Base-by-base conservation (phyloP, 2,329 filamentous ascomycete species). In the Fusarium verrucosum region DNA sequence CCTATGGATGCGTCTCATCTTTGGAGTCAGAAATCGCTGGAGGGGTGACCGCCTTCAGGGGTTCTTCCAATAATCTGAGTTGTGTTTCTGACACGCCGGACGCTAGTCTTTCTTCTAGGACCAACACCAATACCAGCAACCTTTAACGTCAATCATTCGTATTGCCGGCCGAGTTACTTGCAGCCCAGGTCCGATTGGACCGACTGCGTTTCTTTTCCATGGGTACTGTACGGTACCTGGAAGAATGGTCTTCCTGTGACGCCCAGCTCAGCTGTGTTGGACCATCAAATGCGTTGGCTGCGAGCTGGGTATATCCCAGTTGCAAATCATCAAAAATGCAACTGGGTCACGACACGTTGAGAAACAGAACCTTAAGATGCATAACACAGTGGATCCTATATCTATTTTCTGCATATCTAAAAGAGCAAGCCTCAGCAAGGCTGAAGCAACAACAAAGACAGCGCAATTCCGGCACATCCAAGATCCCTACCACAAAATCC, bases 41-140 rank as follows among this genome's bases (percentile, higher is more conserved):
- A 28, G 26, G 20, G 25, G 20, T 13, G 13, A 14, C n/a, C 25
- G 41, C 32, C 16, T 40, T 42, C 22, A 32, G n/a, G 36, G 36
- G 38, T 54, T 54, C 45, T 42, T 23, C 50, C 51, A 56, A 43
- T 46, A 26, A 30, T 43, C 45, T 54, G 55, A 54, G 58, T 45
- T 62, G 46, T 56, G 52, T 54, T 61, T 26, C 42, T n/a, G 22
- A 49, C 36, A 35, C 56, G 55, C 62, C 28, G 59, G 64, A 52
- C 64, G 54, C 62, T 62, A 64, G 40, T 59, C 42, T 60, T 38
- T 52, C 41, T 36, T 20, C 53, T 51, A 44, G 22, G 26, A 35
- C 28, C 46, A 22, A 51, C 35, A 36, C 49, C 54, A 53, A 44
- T 42, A 37, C 42, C 45, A 65, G 59, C 45, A 47, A 23, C 19